Percentiles rank a stretch among this genome's conserved stretches.
Conservation (phyloP, 2,329 filamentous ascomycete species). For the Paecilomyces formosus region DNA sequence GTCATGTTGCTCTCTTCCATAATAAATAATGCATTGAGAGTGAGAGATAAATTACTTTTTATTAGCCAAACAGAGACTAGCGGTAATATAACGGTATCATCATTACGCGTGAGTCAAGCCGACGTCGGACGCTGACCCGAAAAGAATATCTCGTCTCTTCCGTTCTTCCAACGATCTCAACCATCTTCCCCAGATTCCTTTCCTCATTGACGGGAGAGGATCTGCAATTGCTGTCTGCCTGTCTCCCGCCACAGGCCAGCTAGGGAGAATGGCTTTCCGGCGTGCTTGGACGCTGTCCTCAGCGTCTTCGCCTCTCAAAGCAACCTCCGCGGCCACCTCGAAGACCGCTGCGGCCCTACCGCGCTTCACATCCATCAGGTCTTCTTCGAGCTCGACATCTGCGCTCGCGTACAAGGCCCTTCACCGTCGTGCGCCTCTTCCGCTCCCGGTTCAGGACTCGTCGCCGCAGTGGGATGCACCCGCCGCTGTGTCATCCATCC, state of each 20-base stretch:
- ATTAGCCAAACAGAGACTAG: conserved; percentile 11
- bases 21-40: too few relatives aligned
- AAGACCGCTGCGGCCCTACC: conserved; percentile 18
- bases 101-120: not conserved
- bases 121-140: not conserved
- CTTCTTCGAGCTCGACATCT: conserved; percentile 63
- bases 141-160: conserved; percentile 11
- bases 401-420: conserved; percentile 96
- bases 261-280: conserved; percentile 30
- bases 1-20: too few relatives aligned
- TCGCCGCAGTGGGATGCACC: conserved; percentile 80
- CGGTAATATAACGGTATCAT: conserved; percentile 16
- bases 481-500: conserved; percentile 92
- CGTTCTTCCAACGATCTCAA: not conserved
- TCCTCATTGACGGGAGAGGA: conserved; percentile 2
- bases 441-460: conserved; percentile 68
- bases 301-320: conserved; percentile 14
- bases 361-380: conserved; percentile 22
- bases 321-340: conserved; percentile 20
- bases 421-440: conserved; percentile 78
- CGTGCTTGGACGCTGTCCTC: conserved; percentile 28
- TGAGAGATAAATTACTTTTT: too few relatives aligned
- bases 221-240: conserved; percentile 2
- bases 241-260: conserved; percentile 7
- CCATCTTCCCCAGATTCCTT: conserved; percentile 3